Evolutionary conservation across 371 early-diverging fungal genomes (phyloP), one percentile per base, ranked within the genome.

Genomic region (Chytridium lagenaria): DNA sequence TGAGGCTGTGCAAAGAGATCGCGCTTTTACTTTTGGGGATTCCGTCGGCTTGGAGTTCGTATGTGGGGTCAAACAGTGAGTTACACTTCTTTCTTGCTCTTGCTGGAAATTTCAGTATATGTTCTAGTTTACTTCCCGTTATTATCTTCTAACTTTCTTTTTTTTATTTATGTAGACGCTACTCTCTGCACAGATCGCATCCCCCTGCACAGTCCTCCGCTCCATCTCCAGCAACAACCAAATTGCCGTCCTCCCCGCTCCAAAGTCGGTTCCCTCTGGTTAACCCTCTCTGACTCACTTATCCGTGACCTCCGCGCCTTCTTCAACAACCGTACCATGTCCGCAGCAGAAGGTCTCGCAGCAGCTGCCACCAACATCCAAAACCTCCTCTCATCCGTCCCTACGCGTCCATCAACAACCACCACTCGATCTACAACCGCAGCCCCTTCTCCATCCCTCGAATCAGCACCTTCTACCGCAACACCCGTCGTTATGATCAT

Each of bases 211-310:
- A n/a, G 26, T 37, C 36, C 12, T 66, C 44, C 33, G 38, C 10
- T 5, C 39, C 66, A 61, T 34, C 36, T 40, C 44, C 2, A 2
- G 2, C 16, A 7, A 30, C 44, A n/a, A 26, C 30, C 63, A 61
- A 19, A 3, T 66, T 16, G 5, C 5, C 37, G 34, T 51, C 15
- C 16, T 31, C n/a, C 68, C 68, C 16, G 68, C 68, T 15, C 22
- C 3, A 68, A 68, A 19, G 51, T 68, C 19, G 68, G 50, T 3
- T 22, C 52, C n/a, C 36, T 39, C 26, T 68, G 68, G 68, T 26
- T 68, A 1, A 15, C 2, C 12, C 22, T 68, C 52, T 39, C 68
- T 7, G 68, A 68, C 30, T 49, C 44, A 5, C 15, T 68, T 2
- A 34, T 2, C 30, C 15, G 52, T 1, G 52, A 34, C 12, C 68